Evolutionary conservation across 2,329 filamentous ascomycete species (phyloP).

Genomic region (Diaporthe humulicola): DNA sequence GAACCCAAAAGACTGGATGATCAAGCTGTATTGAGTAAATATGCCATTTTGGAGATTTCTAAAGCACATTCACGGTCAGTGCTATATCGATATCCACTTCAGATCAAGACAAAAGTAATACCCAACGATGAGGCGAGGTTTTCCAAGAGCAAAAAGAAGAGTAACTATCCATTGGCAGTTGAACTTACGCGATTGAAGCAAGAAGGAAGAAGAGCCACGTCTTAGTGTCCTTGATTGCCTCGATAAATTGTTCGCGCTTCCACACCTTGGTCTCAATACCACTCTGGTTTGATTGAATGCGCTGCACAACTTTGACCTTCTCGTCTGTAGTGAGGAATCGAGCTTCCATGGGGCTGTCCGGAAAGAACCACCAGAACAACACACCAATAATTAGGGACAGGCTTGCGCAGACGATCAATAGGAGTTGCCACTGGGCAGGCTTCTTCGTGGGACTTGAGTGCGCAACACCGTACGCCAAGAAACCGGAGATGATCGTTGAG

Average conservation of each 20-base stretch:
- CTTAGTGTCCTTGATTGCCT: constrained; percentile 2
- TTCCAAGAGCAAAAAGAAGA: not conserved
- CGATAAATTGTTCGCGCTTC: constrained; percentile 13
- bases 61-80: not conserved
- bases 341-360: not conserved
- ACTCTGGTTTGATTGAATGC: constrained; percentile 11
- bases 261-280: constrained; percentile 18
- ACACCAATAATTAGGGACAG: not conserved
- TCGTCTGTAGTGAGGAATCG: constrained; percentile 18
- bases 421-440: not conserved
- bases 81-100: not conserved
- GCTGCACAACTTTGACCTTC: constrained; percentile 2
- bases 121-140: too few species aligned
- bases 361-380: not conserved
- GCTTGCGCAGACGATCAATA: not conserved
- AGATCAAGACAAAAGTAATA: not conserved
- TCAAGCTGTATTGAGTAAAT: constrained; percentile 17
- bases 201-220: constrained; percentile 28
- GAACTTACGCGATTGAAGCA: constrained; percentile 24
- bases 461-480: constrained; percentile 3
- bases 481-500: not conserved
- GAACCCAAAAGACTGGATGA: constrained; percentile 23
- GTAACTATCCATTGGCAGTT: too few species aligned
- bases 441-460: not conserved
- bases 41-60: constrained; percentile 21